Evolutionary conservation across 2,329 filamentous ascomycete genomes (phyloP).

Genomic region (Talaromyces albobiverticillius): DNA sequence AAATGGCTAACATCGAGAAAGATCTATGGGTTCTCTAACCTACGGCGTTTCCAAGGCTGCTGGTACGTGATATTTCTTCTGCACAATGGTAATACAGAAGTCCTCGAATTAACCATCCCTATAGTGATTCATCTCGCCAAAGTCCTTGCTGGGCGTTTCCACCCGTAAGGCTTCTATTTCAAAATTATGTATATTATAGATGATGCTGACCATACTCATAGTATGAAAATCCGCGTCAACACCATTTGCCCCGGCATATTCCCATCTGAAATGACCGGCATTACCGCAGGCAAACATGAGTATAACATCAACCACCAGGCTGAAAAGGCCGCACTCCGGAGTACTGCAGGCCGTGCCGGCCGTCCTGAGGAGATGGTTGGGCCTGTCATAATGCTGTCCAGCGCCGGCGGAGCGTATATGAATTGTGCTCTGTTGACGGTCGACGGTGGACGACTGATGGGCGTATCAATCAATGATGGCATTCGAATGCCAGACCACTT

Average conservation of each 20-base stretch:
- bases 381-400: slow-evolving; percentile 23
- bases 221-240: slow-evolving; percentile 22
- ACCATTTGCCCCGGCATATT: slow-evolving; percentile 23
- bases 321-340: slow-evolving; percentile 22
- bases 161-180: slow-evolving; percentile 4
- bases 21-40: slow-evolving; percentile 22
- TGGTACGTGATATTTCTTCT: slow-evolving; percentile 4
- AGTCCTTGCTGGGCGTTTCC: slow-evolving; percentile 17
- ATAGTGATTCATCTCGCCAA: slow-evolving; percentile 20
- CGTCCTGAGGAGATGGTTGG: slow-evolving; percentile 26
- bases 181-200: not conserved
- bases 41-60: slow-evolving; percentile 26
- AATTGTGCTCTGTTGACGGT: slow-evolving; percentile 24
- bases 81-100: not conserved
- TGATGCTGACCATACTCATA: not conserved
- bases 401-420: slow-evolving; percentile 25
- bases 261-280: slow-evolving; percentile 13
- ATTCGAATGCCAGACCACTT: slow-evolving; percentile 17
- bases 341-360: slow-evolving; percentile 23
- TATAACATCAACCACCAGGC: slow-evolving; percentile 20
- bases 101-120: not conserved
- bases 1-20: not conserved
- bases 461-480: slow-evolving; percentile 17
- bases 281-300: slow-evolving; percentile 19
- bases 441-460: slow-evolving; percentile 22